These are phyloP conservation scores for Diutina scorzettiae DNA, from an alignment of 1,139 yeast genomes.

Conservation along the genomic window DNA sequence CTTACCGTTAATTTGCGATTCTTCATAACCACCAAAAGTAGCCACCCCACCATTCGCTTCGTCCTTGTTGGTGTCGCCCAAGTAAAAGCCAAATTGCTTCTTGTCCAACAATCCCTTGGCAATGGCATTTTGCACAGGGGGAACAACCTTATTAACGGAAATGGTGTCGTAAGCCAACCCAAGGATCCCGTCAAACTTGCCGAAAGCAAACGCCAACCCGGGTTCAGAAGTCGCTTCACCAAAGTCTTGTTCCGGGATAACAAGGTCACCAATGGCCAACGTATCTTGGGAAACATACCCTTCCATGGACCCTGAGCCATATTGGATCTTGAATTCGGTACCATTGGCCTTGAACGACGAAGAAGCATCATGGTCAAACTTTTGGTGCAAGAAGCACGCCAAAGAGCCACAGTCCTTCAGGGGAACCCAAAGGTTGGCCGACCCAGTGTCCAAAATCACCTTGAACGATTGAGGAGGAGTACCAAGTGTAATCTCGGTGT, in stretches of 20 bases:
- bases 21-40: conserved; percentile 89
- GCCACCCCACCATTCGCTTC: conserved; percentile 74
- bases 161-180: conserved; percentile 91
- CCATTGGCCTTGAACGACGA: conserved; percentile 81
- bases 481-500: conserved; percentile 78
- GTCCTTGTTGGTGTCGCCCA: conserved; percentile 60
- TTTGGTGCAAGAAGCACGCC: conserved; percentile 88
- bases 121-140: conserved; percentile 88
- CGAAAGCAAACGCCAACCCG: conserved; percentile 95
- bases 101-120: conserved; percentile 69
- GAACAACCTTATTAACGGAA: conserved; percentile 77
- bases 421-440: conserved; percentile 96
- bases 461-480: conserved; percentile 89
- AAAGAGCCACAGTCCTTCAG: conserved; percentile 77
- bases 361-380: conserved; percentile 74
- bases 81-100: conserved; percentile 78
- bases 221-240: conserved; percentile 97
- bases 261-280: conserved; percentile 69
- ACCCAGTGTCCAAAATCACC: conserved; percentile 89
- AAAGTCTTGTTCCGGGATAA: conserved; percentile 78
- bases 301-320: conserved; percentile 87
- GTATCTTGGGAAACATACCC: conserved; percentile 86
- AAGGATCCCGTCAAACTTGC: conserved; percentile 92
- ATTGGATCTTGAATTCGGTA: conserved; percentile 67
- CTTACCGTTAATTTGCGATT: conserved; percentile 62